Evolutionary conservation across 2,329 filamentous ascomycete genomes (phyloP), one percentile per base, ranked within the genome.

Genomic region (Alternaria hordeiaustralica): DNA sequence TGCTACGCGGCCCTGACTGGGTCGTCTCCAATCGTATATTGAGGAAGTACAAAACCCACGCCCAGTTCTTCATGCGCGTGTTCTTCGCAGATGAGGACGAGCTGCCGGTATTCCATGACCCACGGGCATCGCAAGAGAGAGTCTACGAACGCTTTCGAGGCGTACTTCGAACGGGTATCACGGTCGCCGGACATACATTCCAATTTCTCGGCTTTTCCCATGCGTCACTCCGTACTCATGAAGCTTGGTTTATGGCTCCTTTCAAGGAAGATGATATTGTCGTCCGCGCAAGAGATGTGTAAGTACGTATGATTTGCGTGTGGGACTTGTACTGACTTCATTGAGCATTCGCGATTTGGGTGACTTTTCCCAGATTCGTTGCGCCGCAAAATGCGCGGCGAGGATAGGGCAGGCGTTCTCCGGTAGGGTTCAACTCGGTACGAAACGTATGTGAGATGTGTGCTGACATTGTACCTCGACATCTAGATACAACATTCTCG

Each of bases 41-140:
- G 11, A 70, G 75, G 21, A 73, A 68, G 36, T 78, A 74, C 43
- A 49, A 61, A 8, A 44, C 66, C 11, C 47, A 76, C 26, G 64
- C 67, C 1, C 71, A 77, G 11, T 70, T 68, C 54, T 79, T 79
- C 66, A 68, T 79, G 60, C 86, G 92, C 0, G 90, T 94, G 0
- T 85, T 88, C 7, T 94, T 96, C 70, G 85, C 85, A 28, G 92
- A 96, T 50, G 92, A 96, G 74, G 87, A 92, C 71, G 90, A 90
- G 0, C 83, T 88, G 23, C 85, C 87, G 18, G 74, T 96, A 0
- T 83, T 81, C 18, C 89, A 87, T 74, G 89, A 89, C 61, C 76
- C 85, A 10, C 61, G 67, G 36, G 68, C 71, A 21, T 75, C 71
- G 2, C 73, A 77, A 26, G 67, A 71, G 3, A 55, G 66, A 1